These are phyloP conservation scores for Saturnispora dispora DNA, from an alignment of 805 yeast genomes.

Conservation along the genomic window DNA sequence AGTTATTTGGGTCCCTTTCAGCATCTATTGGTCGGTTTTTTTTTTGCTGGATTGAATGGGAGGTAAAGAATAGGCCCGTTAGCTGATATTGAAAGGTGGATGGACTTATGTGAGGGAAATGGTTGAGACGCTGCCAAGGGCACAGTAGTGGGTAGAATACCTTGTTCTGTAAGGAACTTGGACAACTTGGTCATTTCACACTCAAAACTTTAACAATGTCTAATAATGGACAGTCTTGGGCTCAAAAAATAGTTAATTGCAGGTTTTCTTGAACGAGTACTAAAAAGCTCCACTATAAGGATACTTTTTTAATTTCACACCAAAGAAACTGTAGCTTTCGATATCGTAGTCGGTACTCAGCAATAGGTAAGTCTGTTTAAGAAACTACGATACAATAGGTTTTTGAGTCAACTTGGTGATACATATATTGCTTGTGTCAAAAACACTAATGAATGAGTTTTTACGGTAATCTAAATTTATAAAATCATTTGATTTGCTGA, in stretches of 20 bases:
- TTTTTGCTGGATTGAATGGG: constrained; percentile 28
- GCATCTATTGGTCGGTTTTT: constrained; percentile 12
- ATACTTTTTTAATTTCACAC: neutral
- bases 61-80: constrained; percentile 28
- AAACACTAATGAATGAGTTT: too few relatives aligned
- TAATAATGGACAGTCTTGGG: neutral
- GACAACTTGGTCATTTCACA: constrained; percentile 2
- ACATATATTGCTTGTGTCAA: too few relatives aligned
- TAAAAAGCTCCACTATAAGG: neutral
- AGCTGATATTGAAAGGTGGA: constrained; percentile 4
- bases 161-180: constrained; percentile 5
- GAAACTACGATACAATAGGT: too few relatives aligned
- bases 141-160: constrained; percentile 1
- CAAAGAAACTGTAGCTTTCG: neutral
- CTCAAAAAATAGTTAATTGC: neutral
- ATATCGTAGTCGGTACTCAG: neutral
- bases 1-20: constrained; percentile 13
- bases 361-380: too few relatives aligned
- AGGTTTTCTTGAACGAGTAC: neutral
- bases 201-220: neutral
- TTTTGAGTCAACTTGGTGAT: too few relatives aligned
- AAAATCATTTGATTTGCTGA: too few relatives aligned
- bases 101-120: neutral
- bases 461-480: too few relatives aligned
- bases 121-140: neutral